Evolutionary conservation across 768 basidiomycete species (phyloP).

Genomic region (Phlebiopsis flavidoalba): DNA sequence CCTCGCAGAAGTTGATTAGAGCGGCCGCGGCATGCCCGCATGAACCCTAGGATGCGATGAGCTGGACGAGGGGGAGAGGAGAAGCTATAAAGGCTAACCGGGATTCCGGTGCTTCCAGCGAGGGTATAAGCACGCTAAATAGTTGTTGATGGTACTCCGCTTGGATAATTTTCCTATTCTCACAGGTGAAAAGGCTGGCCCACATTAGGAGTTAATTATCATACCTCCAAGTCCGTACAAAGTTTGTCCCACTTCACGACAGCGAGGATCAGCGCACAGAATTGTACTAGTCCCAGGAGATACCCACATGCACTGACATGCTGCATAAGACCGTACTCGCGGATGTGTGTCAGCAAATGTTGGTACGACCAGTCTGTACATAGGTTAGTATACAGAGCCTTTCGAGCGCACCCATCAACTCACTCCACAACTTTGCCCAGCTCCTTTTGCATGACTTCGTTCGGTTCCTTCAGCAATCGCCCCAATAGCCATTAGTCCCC

Average conservation of each 20-base stretch:
- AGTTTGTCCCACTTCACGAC: conserved; percentile 67
- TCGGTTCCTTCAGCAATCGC: conserved; percentile 82
- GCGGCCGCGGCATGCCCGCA: conserved; percentile 83
- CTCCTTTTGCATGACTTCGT: conserved; percentile 76
- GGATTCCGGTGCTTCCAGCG: conserved; percentile 71
- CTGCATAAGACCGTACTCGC: conserved; percentile 63
- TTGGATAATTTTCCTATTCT: conserved; percentile 68
- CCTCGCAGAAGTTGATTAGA: conserved; percentile 88
- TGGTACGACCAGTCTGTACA: conserved; percentile 60
- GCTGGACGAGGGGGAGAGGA: background rate
- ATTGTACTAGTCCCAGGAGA: background rate
- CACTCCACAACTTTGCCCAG: conserved; percentile 80
- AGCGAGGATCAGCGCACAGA: background rate
- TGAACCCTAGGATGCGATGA: conserved; percentile 53
- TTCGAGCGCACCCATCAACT: conserved; percentile 19
- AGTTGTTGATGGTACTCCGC: conserved; percentile 62
- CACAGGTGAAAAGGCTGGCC: background rate
- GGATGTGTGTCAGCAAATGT: conserved; percentile 80
- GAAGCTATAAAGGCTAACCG: conserved; percentile 35
- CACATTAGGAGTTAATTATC: conserved; percentile 6
- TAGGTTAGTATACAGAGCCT: background rate
- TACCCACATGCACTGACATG: conserved; percentile 76
- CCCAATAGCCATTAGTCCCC: conserved; percentile 85
- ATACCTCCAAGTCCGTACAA: conserved; percentile 82
- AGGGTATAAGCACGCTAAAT: conserved; percentile 64